Conservation (phyloP, 192 early-diverging fungal species). For the Jimgerdemannia lactiflua region DNA sequence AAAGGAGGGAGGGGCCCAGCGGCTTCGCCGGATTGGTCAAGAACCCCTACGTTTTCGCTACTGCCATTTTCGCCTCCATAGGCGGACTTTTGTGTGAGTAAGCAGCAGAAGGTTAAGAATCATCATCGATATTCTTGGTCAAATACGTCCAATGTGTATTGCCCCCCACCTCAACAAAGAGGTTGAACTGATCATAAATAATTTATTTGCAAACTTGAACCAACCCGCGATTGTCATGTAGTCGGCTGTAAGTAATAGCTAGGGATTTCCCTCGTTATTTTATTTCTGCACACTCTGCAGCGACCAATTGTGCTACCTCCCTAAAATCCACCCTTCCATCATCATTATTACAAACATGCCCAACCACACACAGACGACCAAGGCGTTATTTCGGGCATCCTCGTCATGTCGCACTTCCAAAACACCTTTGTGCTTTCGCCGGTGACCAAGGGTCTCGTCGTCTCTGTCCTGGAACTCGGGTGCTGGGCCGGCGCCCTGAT, state of each 20-base stretch:
- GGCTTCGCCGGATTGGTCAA: constrained; percentile 23
- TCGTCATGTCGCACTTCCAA: constrained; percentile 27
- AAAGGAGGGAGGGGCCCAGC: not conserved
- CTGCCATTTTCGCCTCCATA: constrained; percentile 32
- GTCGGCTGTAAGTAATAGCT: constrained; percentile 30
- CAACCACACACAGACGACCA: constrained; percentile 23
- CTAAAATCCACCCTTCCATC: too few species aligned
- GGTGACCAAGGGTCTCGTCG: constrained; percentile 32
- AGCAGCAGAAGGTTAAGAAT: not conserved
- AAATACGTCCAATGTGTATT: too few species aligned
- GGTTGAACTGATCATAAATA: too few species aligned
- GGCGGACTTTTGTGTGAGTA: constrained; percentile 23
- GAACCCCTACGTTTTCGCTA: constrained; percentile 29
- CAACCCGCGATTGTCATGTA: not conserved
- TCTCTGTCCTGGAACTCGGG: constrained; percentile 58
- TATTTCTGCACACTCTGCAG: too few species aligned
- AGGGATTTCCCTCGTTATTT: not conserved
- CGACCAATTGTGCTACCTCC: too few species aligned
- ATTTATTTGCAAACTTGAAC: not conserved
- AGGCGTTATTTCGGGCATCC: constrained; percentile 35
- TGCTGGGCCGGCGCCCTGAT: constrained; percentile 63
- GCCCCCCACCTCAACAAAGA: too few species aligned
- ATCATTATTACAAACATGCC: not conserved
- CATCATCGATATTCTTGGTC: too few species aligned
- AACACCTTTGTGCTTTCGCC: constrained; percentile 16